Evolutionary conservation across 1,139 yeast genomes (phyloP).

Genomic region (Arxiozyma heterogenica): DNA sequence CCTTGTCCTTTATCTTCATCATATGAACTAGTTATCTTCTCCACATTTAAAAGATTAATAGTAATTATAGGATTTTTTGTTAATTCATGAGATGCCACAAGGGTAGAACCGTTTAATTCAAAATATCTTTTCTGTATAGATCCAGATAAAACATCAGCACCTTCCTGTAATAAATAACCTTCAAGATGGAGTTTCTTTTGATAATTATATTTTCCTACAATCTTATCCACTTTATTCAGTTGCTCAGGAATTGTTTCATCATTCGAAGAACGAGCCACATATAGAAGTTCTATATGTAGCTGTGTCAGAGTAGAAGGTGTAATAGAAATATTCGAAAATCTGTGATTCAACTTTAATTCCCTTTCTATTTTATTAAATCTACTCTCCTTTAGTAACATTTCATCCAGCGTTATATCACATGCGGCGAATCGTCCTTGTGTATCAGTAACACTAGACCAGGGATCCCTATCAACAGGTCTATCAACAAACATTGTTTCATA

Average conservation of each 20-base stretch:
- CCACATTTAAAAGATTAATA: constrained; percentile 55
- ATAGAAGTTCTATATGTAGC: constrained; percentile 64
- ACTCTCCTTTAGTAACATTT: constrained; percentile 19
- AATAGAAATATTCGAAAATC: constrained; percentile 4
- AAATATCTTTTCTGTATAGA: constrained; percentile 55
- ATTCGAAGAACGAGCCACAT: constrained; percentile 50
- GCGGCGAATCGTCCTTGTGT: constrained; percentile 82
- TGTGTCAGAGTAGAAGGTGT: constrained; percentile 49
- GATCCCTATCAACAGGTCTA: constrained; percentile 40
- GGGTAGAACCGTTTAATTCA: constrained; percentile 49
- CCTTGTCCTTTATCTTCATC: not conserved
- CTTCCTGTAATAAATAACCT: constrained; percentile 68
- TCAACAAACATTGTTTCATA: constrained; percentile 44
- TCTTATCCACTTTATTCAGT: constrained; percentile 47
- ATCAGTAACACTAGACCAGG: constrained; percentile 50
- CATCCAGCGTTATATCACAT: constrained; percentile 55
- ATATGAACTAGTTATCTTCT: constrained; percentile 29
- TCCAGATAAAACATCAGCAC: constrained; percentile 50
- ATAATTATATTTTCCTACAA: constrained; percentile 39
- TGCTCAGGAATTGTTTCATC: constrained; percentile 58
- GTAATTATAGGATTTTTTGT: constrained; percentile 56
- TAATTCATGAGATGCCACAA: constrained; percentile 58
- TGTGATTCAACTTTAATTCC: constrained; percentile 23
- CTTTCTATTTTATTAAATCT: constrained; percentile 20
- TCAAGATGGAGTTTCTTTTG: constrained; percentile 37